Base-by-base conservation (phyloP, 176 grass and related monocot species). In the Oryza meyeriana region DNA sequence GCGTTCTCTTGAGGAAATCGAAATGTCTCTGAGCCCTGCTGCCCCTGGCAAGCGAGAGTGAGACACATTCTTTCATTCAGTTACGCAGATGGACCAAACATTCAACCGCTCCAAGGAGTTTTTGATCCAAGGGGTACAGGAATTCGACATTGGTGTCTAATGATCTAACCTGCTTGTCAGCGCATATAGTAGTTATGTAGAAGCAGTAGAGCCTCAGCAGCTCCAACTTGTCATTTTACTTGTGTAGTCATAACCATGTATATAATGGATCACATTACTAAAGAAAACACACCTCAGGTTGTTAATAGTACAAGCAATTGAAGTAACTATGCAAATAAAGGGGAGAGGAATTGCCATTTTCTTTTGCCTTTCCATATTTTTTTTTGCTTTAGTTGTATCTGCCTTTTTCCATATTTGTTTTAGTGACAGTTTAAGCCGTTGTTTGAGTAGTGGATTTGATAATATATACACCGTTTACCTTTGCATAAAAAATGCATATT, bases 1-100 rank as follows among this genome's bases (percentile, higher is more conserved):
- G 16, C 89, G 89, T 84, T 99, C 93, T 1, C 93, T 95, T 42
- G 96, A 99, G 85, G 91, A 99, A 88, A 99, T 99, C 61, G 96
- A 99, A 85, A 71, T 95, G 87, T 93, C 93, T 14, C 63, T 95
- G 57, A 92, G 45, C 78, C 59, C 78, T 31, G 32, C 26, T 77
- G 72, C 45, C 22, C 26, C 84, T 2, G 75, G 66, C 2, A 77
- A 94, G 42, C 61, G 30, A 57, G 65, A 94, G 36, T 91, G 80
- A 67, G 39, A 65, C 67, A 71, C 25, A 25, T 50, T 33, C 11
- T 6, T 69, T 41, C 64, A 33, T 65, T 50, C n/a, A 42, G 31
- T 67, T 25, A 66, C 10, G 26, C 27, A 36, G 78, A 75, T 32
- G 74, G 72, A 59, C 12, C 55, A 31, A 66, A 5, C 32, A 41